Evolutionary conservation across 495 filamentous ascomycete genomes (phyloP), one percentile per base, ranked within the genome.

Genomic region (Symbiotaphrina buchneri): DNA sequence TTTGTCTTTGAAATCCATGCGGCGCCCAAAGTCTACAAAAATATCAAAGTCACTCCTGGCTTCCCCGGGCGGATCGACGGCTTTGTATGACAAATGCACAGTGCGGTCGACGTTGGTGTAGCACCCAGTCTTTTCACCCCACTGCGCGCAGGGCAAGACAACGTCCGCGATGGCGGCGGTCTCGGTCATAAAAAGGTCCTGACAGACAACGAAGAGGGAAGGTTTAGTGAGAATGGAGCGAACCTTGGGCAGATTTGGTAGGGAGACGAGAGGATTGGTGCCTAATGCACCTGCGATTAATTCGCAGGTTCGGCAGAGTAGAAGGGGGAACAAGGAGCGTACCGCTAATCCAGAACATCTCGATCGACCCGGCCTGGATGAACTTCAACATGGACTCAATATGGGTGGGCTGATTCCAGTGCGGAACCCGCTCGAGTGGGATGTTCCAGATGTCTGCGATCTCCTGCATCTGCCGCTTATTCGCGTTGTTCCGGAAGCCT

Each of bases 21-120:
- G 21, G 18, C 21, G 30, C 5, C 28, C 40, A 30, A 44, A 44
- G 27, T 44, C 42, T 18, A 44, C 21, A 27, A 43, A 44, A 11
- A 44, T 44, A 18, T 36, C 32, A 6, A 34, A 20, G 31, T 34
- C 32, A 5, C 24, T 13, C 16, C 18, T 34, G 8, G 32, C 32
- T 18, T 34, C 32, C 6, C 36, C 27, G 0, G 42, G 42, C 1
- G 42, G 40, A 3, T 44, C 40, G 26, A 44, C 34, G 18, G 42
- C 42, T 18, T 43, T 39, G 17, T 30, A 29, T 23, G 36, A 32
- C 5, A 44, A 31, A 21, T 44, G 42, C 29, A 44, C 40, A 2
- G 42, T 44, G 7, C 42, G 42, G 17, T 44, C 42, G 3, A 31
- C 40, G 27, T 44, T 44, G 10, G 42, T 44, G 28, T 39, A 44